Evolutionary conservation across 331 rosid genomes (phyloP).

Genomic region (Quercus tomentella): DNA sequence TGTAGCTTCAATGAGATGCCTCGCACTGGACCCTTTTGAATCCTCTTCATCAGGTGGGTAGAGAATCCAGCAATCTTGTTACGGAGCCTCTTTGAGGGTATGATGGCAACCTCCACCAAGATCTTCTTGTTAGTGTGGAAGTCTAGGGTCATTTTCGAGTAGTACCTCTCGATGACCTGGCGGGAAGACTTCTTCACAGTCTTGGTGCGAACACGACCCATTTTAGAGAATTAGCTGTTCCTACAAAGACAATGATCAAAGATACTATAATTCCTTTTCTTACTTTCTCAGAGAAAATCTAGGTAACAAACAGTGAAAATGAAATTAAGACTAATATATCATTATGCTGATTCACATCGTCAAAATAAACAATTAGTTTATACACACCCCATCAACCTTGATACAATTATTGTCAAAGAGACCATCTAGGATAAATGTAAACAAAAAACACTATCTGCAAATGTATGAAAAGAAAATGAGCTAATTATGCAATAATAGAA

Average conservation of each 20-base stretch:
- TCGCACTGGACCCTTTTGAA: conserved; percentile 45
- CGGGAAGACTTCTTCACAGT: conserved; percentile 46
- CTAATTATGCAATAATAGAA: no score
- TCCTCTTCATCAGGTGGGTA: conserved; percentile 45
- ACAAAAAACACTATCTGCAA: no score
- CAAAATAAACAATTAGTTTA: no score
- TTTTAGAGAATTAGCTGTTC: background rate
- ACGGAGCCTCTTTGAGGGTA: conserved; percentile 42
- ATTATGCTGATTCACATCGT: no score
- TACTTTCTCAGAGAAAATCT: background rate
- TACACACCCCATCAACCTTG: no score
- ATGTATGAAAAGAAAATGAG: no score
- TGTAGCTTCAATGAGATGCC: conserved; percentile 54
- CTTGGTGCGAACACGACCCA: conserved; percentile 50
- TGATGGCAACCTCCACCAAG: conserved; percentile 43
- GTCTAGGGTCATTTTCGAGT: conserved; percentile 37
- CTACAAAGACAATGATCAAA: background rate
- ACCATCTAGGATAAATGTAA: no score
- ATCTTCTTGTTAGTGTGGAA: conserved; percentile 48
- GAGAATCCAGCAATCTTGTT: conserved; percentile 52
- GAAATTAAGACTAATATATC: no score
- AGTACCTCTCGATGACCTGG: conserved; percentile 40
- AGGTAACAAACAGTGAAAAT: no score
- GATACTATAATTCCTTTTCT: background rate
- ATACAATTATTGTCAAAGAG: no score